These are phyloP conservation scores for Onygena corvina DNA, from an alignment of 2,329 filamentous ascomycete species.

Conservation along the genomic window DNA sequence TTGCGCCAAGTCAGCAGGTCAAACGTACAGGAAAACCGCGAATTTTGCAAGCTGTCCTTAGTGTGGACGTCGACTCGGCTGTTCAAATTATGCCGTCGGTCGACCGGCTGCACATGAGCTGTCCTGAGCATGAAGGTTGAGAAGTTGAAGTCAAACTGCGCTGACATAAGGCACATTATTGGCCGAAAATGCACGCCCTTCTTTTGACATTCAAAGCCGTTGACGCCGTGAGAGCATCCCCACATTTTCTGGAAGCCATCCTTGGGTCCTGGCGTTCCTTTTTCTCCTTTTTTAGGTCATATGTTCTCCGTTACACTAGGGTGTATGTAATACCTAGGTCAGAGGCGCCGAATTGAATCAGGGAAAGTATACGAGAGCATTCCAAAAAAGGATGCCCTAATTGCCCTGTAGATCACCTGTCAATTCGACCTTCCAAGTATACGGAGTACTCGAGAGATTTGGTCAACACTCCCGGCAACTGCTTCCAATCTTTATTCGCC, in stretches of 20 bases:
- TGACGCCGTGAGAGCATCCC: conserved; percentile 1
- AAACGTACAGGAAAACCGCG: not conserved
- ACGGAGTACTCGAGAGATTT: too few species aligned
- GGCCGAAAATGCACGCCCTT: conserved; percentile 7
- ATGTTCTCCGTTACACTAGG: too few species aligned
- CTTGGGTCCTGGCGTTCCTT: not conserved
- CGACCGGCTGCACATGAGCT: not conserved
- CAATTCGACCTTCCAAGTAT: too few species aligned
- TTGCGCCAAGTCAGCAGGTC: conserved; percentile 6
- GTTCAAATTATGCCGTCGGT: not conserved
- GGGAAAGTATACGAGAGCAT: too few species aligned
- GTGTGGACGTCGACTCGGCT: not conserved
- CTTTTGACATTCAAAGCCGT: conserved; percentile 7
- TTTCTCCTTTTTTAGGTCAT: not conserved
- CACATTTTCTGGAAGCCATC: conserved; percentile 6
- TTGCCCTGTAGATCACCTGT: too few species aligned
- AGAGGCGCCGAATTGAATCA: not conserved
- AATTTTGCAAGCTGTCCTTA: not conserved
- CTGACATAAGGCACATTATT: conserved; percentile 4
- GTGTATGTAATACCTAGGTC: too few species aligned
- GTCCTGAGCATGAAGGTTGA: not conserved
- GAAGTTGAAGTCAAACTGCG: not conserved
- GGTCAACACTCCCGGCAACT: too few species aligned
- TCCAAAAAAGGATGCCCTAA: too few species aligned
- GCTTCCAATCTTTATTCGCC: too few species aligned